Base-by-base conservation (phyloP, 495 filamentous ascomycete species). In the Staphylotrichum tortipilum region DNA sequence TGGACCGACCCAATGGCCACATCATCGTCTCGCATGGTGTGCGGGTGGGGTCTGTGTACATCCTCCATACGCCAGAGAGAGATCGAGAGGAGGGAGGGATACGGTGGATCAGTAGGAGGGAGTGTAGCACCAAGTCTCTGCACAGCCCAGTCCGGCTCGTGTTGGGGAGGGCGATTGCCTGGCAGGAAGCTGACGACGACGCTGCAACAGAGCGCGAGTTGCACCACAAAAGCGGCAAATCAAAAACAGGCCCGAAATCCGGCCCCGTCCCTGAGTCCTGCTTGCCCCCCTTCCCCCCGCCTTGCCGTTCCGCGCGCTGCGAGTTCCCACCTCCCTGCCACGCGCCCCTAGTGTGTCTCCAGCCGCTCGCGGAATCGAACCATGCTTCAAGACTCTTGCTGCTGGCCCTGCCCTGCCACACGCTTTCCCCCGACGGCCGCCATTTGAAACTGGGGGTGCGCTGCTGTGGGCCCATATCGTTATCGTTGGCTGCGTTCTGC, bases 341-440 rank as follows among this genome's bases (percentile, higher is more conserved):
- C 50, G 53, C 44, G 54, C 50, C 50, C 57, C 37, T 46, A 38
- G 23, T 40, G n/a, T 7, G 30, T 29, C 37, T 29, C 37, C 29
- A 47, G 33, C 53, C 55, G 54, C 51, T 55, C 59, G 47, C 58
- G 56, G 58, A 61, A 36, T 47, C 58, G 52, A 58, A 56, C 57
- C 49, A 60, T 53, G 53, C 56, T 55, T 61, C 52, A 61, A 37
- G 26, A 54, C 49, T n/a, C n/a, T n/a, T n/a, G 40, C 47, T 22
- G 45, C 17, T 30, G 19, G 55, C n/a, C n/a, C n/a, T n/a, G n/a
- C n/a, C n/a, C 60, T 41, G 40, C 56, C 50, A 47, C 47, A 31
- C 29, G 14, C 15, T 49, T 53, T 56, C 11, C 43, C 14, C 44
- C 44, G n/a, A 17, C 39, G 42, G 43, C 46, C 50, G 40, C 26